Conservation (phyloP, 768 basidiomycete genomes). For the Mycena vitilis region DNA sequence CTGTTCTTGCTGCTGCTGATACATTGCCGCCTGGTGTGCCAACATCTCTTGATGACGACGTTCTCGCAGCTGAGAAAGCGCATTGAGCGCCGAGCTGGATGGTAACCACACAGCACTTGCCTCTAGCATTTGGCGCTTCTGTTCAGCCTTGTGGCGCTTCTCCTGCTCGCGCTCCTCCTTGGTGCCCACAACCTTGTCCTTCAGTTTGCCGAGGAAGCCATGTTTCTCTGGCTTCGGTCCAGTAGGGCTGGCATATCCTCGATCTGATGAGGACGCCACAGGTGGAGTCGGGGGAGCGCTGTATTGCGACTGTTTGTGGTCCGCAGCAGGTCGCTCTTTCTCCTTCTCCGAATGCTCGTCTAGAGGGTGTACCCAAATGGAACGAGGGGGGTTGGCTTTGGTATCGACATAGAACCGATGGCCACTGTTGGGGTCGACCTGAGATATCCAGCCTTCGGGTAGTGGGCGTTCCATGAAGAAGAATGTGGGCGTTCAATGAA, state of each 20-base stretch:
- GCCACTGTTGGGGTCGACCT: constrained; percentile 54
- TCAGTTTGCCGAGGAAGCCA: constrained; percentile 69
- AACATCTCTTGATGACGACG: constrained; percentile 45
- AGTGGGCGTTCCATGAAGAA: constrained; percentile 48
- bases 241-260: constrained; percentile 29
- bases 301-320: constrained; percentile 29
- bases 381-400: constrained; percentile 67
- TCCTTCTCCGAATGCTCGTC: constrained; percentile 70
- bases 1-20: constrained; percentile 41
- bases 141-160: constrained; percentile 38
- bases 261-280: constrained; percentile 21
- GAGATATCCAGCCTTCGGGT: constrained; percentile 68
- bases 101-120: constrained; percentile 31
- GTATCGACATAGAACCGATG: constrained; percentile 75
- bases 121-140: constrained; percentile 43
- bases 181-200: constrained; percentile 72
- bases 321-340: constrained; percentile 41
- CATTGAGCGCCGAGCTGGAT: background rate
- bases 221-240: constrained; percentile 48
- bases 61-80: constrained; percentile 43
- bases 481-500: background rate
- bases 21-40: constrained; percentile 29
- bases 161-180: constrained; percentile 71
- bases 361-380: constrained; percentile 80
- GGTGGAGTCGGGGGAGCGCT: constrained; percentile 27